These are phyloP conservation scores for Phytopythium boreale DNA, from an alignment of 352 stramenopile species.

Conservation along the genomic window DNA sequence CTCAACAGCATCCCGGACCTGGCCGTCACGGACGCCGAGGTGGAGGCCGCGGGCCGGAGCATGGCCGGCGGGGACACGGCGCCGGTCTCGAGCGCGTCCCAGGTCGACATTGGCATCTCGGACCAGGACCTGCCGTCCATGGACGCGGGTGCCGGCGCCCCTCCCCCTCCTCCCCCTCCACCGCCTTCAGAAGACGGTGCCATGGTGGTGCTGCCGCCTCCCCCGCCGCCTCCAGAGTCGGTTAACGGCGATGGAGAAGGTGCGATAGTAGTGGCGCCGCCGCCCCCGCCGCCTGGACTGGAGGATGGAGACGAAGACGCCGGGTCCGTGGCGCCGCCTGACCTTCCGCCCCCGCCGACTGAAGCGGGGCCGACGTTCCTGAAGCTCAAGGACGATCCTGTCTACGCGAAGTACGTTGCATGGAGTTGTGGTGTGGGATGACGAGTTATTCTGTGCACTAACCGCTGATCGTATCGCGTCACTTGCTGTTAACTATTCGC, in stretches of 20 bases:
- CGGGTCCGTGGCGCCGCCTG: slow-evolving; percentile 7
- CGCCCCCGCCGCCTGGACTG: slow-evolving; percentile 26
- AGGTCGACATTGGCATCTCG: slow-evolving; percentile 56
- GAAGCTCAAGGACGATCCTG: slow-evolving; percentile 82
- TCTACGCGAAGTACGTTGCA: slow-evolving; percentile 61
- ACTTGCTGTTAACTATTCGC: background rate
- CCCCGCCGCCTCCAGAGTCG: slow-evolving; percentile 33
- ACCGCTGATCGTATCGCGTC: too few relatives aligned
- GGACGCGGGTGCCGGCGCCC: slow-evolving; percentile 27
- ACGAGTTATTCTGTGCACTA: too few relatives aligned
- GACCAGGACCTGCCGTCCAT: slow-evolving; percentile 59
- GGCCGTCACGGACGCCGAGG: slow-evolving; percentile 55
- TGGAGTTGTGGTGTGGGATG: too few relatives aligned
- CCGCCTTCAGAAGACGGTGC: slow-evolving; percentile 12
- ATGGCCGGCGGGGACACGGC: slow-evolving; percentile 16
- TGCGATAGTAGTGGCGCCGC: slow-evolving; percentile 20
- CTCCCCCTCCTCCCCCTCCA: slow-evolving; percentile 24
- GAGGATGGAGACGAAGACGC: slow-evolving; percentile 19
- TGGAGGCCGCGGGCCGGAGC: slow-evolving; percentile 32
- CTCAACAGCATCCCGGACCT: slow-evolving; percentile 83
- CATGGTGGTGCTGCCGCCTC: slow-evolving; percentile 36
- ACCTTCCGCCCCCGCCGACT: background rate
- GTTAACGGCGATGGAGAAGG: slow-evolving; percentile 5
- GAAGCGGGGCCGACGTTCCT: slow-evolving; percentile 36
- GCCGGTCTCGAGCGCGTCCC: slow-evolving; percentile 9